These are phyloP conservation scores for Arthrobotrys sinensis DNA, from an alignment of 2,329 filamentous ascomycete genomes.

Conservation along the genomic window DNA sequence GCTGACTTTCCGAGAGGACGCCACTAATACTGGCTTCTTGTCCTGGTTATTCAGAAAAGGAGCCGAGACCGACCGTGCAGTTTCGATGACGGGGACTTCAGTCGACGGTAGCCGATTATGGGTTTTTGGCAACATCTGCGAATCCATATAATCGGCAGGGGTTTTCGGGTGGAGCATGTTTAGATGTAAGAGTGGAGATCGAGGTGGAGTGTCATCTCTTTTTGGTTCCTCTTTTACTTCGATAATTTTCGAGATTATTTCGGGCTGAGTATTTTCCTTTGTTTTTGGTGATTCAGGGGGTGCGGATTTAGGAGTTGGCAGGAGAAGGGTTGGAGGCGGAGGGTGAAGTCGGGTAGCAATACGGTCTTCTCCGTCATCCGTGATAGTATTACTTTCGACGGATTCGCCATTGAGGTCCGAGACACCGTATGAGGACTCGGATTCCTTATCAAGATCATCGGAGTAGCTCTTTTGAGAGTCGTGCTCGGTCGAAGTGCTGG, in stretches of 20 bases:
- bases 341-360: constrained; percentile 58
- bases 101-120: constrained; percentile 66
- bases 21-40: constrained; percentile 71
- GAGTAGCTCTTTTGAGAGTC: constrained; percentile 60
- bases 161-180: constrained; percentile 66
- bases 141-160: constrained; percentile 71
- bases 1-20: constrained; percentile 80
- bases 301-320: constrained; percentile 58
- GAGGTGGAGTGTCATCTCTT: constrained; percentile 51
- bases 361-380: constrained; percentile 58
- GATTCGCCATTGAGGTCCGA: constrained; percentile 60
- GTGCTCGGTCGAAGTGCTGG: constrained; percentile 56
- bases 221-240: constrained; percentile 36
- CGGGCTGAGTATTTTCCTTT: constrained; percentile 41
- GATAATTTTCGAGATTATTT: constrained; percentile 35
- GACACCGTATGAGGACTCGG: constrained; percentile 56
- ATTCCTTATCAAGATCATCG: constrained; percentile 59
- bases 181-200: constrained; percentile 58
- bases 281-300: constrained; percentile 50
- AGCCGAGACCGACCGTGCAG: constrained; percentile 73
- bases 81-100: constrained; percentile 70
- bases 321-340: constrained; percentile 56
- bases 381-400: constrained; percentile 54
- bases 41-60: constrained; percentile 72
- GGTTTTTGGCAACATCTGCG: constrained; percentile 46